Evolutionary conservation across 208 protist species (phyloP).

Genomic region (Trypanosoma scelopori): DNA sequence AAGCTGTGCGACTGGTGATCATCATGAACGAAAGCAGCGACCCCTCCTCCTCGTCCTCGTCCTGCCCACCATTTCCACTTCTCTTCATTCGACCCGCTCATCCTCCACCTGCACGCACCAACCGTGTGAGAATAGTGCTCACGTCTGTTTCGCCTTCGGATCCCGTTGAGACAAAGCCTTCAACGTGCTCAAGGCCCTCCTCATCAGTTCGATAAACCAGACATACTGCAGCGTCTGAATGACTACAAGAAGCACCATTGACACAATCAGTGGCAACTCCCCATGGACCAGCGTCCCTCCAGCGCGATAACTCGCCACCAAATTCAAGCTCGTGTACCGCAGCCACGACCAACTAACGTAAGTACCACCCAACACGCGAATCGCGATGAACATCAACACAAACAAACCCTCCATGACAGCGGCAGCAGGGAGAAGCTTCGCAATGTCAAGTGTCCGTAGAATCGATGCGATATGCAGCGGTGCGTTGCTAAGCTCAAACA

Average conservation of each 20-base stretch:
- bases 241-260: constrained; percentile 41
- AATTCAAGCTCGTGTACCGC: constrained; percentile 26
- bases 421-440: constrained; percentile 21
- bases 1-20: too few species aligned
- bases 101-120: too few species aligned
- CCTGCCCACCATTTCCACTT: too few species aligned
- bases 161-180: neutral
- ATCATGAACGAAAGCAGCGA: too few species aligned
- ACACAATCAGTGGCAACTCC: constrained; percentile 51
- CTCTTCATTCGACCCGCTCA: too few species aligned
- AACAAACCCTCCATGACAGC: constrained; percentile 59
- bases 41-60: too few species aligned
- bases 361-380: constrained; percentile 71
- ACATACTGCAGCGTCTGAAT: constrained; percentile 81
- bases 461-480: constrained; percentile 67
- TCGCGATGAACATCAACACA: constrained; percentile 55
- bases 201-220: constrained; percentile 78
- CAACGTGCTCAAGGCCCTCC: constrained; percentile 27
- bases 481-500: constrained; percentile 80
- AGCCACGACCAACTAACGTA: constrained; percentile 55
- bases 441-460: constrained; percentile 36
- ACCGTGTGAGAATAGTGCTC: constrained; percentile 1
- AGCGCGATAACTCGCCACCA: constrained; percentile 38
- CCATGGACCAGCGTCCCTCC: constrained; percentile 52
- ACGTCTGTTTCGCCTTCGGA: constrained; percentile 2